A percentile compares a stretch with the other conserved stretches of the same genome.
phyloP scores from a whole-genome alignment of 306 rosid species.

The Morella rubra region DNA sequence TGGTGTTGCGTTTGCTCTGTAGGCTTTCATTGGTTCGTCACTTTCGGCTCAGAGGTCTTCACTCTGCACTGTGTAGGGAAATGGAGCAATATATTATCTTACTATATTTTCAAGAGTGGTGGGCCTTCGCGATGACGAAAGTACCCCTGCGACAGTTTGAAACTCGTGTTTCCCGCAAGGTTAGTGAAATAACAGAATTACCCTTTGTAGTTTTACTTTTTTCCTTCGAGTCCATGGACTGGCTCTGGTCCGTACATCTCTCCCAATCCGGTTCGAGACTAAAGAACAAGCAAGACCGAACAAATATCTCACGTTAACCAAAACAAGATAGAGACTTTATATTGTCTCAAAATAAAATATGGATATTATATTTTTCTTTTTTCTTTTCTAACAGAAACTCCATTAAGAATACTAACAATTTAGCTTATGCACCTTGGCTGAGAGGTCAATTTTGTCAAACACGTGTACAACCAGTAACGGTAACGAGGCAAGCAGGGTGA shows the following conservation, averaged over 20 bases:
- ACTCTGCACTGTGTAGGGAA: conserved; percentile 54
- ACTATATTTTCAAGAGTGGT: conserved; percentile 8
- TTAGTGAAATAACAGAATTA: too few species aligned
- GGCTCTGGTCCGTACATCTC: too few species aligned
- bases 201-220: neutral
- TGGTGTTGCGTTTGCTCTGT: conserved; percentile 39
- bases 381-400: too few species aligned
- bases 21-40: conserved; percentile 72
- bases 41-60: conserved; percentile 63
- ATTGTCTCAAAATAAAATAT: too few species aligned
- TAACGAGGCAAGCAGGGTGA: conserved; percentile 7
- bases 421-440: neutral
- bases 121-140: conserved; percentile 6
- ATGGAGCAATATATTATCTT: conserved; percentile 26
- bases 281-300: too few species aligned
- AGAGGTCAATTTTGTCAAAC: conserved; percentile 15
- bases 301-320: too few species aligned
- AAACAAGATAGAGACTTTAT: too few species aligned
- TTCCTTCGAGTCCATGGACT: neutral
- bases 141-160: conserved; percentile 33
- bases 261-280: too few species aligned
- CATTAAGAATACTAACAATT: too few species aligned
- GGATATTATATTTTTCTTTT: too few species aligned
- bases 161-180: conserved; percentile 2
- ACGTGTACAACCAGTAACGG: neutral